phyloP scores from a whole-genome alignment of 2,329 filamentous ascomycete genomes.

The Neurospora sp. region DNA sequence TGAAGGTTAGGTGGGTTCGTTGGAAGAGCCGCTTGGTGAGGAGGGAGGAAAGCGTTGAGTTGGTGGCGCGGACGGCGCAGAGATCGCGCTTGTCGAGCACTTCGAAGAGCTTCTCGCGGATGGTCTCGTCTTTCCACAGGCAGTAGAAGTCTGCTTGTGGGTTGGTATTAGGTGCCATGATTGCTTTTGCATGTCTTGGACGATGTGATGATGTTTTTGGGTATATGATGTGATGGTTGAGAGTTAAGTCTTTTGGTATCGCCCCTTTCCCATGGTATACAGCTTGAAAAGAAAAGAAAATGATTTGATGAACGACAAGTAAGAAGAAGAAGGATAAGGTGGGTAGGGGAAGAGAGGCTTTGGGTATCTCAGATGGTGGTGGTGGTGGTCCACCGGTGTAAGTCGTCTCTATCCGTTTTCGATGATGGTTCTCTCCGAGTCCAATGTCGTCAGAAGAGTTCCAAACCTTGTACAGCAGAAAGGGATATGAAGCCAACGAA shows the following conservation, averaged over 20 bases:
- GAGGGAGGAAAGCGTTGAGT: constrained; percentile 59
- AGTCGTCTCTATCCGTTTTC: background rate
- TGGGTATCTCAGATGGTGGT: background rate
- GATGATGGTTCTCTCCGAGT: background rate
- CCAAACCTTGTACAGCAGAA: background rate
- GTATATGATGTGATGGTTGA: background rate
- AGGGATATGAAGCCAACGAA: background rate
- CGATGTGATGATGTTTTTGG: constrained; percentile 1
- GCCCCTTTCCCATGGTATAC: background rate
- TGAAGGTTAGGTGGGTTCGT: constrained; percentile 60
- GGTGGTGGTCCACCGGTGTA: background rate
- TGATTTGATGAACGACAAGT: background rate
- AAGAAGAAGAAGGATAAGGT: background rate
- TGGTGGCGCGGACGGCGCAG: constrained; percentile 54
- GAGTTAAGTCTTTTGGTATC: background rate
- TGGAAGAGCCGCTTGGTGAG: constrained; percentile 61
- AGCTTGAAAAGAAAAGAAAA: background rate
- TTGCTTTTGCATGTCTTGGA: constrained; percentile 33
- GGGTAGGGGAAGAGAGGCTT: background rate
- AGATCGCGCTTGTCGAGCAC: constrained; percentile 40
- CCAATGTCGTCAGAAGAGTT: background rate
- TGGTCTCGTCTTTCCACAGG: constrained; percentile 42
- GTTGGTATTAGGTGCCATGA: constrained; percentile 35
- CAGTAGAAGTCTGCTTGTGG: constrained; percentile 39
- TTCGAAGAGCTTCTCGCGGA: constrained; percentile 41